Conservation (phyloP, 495 filamentous ascomycete genomes). For the Delitschia confertaspora region DNA sequence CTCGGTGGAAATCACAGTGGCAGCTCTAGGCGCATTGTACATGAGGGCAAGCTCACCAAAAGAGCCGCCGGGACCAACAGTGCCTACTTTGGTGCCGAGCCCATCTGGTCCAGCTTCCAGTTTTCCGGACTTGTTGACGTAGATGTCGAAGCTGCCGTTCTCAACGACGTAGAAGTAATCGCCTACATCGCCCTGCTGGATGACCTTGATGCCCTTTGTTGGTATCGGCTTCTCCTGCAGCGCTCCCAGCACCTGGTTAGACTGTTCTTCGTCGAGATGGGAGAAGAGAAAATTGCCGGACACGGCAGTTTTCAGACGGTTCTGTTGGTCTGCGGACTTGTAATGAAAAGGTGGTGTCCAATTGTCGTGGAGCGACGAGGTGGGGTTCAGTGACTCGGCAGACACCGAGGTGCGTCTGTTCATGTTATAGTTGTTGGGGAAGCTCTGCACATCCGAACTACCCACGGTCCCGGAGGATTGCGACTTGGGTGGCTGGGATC, state of each 20-base stretch:
- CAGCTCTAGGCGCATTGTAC: constrained; percentile 98
- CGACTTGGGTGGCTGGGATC: constrained; percentile 3
- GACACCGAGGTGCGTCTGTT: constrained; percentile 91
- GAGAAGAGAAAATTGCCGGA: constrained; percentile 88
- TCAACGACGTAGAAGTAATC: constrained; percentile 99
- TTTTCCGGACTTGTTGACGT: constrained; percentile 63
- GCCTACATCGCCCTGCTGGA: constrained; percentile 88
- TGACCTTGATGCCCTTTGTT: constrained; percentile 91
- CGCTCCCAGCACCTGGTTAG: constrained; percentile 75
- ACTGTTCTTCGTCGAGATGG: constrained; percentile 88
- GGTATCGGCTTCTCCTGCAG: constrained; percentile 93
- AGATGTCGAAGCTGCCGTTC: constrained; percentile 79
- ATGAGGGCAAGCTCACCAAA: constrained; percentile 96
- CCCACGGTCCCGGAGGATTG: constrained; percentile 16
- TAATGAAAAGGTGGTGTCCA: constrained; percentile 80
- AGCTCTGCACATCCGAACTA: constrained; percentile 48
- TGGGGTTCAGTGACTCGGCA: constrained; percentile 88
- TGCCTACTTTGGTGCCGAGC: constrained; percentile 74
- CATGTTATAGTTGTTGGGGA: constrained; percentile 90
- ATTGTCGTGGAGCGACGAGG: constrained; percentile 69
- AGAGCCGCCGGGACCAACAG: constrained; percentile 79
- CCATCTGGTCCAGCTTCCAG: constrained; percentile 76
- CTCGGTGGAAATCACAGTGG: constrained; percentile 82
- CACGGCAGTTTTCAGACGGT: constrained; percentile 71
- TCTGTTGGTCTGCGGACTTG: constrained; percentile 73